phyloP scores from a whole-genome alignment of 2,329 filamentous ascomycete species.

The Talaromyces sp. region DNA sequence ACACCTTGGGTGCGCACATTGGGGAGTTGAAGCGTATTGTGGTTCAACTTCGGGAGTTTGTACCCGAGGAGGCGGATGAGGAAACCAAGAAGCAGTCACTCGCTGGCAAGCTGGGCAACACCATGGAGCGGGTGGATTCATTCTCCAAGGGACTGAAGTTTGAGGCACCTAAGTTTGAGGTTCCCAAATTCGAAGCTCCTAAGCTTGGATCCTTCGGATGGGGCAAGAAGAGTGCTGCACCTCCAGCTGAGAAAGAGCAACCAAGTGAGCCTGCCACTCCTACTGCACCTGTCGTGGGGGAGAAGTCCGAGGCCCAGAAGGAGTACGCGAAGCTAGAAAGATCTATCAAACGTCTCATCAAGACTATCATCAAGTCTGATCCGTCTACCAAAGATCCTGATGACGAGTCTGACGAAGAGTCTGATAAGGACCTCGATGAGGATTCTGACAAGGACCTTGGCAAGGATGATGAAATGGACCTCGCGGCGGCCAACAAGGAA shows the following conservation, averaged over 20 bases:
- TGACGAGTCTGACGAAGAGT: not conserved
- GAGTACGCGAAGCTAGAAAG: not conserved
- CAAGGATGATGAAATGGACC: not conserved
- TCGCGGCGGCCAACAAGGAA: not conserved
- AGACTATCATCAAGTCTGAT: not conserved
- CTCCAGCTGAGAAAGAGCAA: not conserved
- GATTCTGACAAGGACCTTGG: not conserved
- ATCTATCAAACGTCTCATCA: not conserved
- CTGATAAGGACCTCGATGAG: not conserved
- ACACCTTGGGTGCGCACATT: not conserved
- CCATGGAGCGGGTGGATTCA: not conserved
- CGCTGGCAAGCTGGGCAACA: not conserved
- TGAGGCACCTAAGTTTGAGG: not conserved
- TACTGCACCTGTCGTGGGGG: not conserved
- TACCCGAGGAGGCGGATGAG: not conserved
- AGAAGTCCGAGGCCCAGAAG: not conserved
- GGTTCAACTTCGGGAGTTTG: not conserved
- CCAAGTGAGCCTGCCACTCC: not conserved
- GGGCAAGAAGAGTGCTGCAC: not conserved
- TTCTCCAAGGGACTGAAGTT: not conserved
- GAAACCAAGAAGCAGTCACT: not conserved
- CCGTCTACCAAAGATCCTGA: not conserved
- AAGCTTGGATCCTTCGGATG: slow-evolving; percentile 1
- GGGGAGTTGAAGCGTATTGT: not conserved
- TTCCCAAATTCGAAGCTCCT: not conserved